Conservation (phyloP, 2,329 filamentous ascomycete species). For the Pestalotiopsis sp. region DNA sequence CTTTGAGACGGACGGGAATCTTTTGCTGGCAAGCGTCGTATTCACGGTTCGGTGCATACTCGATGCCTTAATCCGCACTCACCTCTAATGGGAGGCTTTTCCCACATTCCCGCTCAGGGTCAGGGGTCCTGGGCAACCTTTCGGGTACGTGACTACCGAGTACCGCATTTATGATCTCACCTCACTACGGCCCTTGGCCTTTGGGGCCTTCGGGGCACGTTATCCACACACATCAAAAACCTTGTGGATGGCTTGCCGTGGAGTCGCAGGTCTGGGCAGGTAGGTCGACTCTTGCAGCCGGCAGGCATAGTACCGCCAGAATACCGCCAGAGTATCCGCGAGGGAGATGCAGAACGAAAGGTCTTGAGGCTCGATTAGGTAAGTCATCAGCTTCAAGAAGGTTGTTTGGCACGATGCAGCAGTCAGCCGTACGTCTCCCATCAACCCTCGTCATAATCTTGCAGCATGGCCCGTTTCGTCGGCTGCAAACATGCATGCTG, state of each 20-base stretch:
- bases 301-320: not conserved
- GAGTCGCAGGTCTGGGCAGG: slow-evolving; percentile 15
- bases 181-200: not conserved
- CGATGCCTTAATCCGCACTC: slow-evolving; percentile 24
- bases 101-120: slow-evolving; percentile 26
- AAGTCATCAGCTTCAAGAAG: not conserved
- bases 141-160: not conserved
- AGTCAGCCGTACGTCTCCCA: not conserved
- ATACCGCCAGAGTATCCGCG: not conserved
- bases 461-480: not conserved
- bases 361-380: not conserved
- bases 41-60: slow-evolving; percentile 25
- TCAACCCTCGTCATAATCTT: not conserved
- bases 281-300: not conserved
- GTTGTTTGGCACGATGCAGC: not conserved
- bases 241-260: slow-evolving; percentile 2
- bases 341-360: not conserved
- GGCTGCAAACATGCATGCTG: not conserved
- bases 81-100: slow-evolving; percentile 20
- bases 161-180: not conserved
- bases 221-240: not conserved
- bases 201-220: not conserved
- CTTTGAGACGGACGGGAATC: not conserved
- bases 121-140: not conserved
- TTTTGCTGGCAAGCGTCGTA: slow-evolving; percentile 11